A percentile compares a stretch with the other conserved stretches of the same genome.
phyloP scores from a whole-genome alignment of 495 filamentous ascomycete genomes.

The Penicillium bovifimosum region DNA sequence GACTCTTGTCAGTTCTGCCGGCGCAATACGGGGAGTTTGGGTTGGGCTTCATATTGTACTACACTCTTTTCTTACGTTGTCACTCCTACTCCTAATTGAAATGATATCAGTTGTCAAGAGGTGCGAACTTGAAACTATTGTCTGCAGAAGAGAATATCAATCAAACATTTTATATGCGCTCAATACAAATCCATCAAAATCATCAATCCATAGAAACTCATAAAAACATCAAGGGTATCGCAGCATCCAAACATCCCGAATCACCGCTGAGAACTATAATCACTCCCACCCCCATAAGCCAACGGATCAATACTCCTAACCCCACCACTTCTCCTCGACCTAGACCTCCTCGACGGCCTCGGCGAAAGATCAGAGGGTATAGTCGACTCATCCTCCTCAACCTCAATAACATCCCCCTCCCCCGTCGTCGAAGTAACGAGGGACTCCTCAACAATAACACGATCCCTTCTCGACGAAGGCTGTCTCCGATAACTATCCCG shows the following conservation, averaged over 20 bases:
- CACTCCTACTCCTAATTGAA: not conserved
- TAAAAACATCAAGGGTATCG: not conserved
- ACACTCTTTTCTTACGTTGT: not conserved
- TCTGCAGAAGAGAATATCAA: no score
- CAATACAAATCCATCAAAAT: no score
- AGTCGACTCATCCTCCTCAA: slow-evolving; percentile 17
- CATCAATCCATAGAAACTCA: not conserved
- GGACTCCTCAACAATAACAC: slow-evolving; percentile 27
- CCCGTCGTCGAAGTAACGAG: slow-evolving; percentile 16
- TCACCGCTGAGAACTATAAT: slow-evolving; percentile 14
- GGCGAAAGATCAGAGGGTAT: slow-evolving; percentile 13
- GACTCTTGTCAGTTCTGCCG: slow-evolving; percentile 7
- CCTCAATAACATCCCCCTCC: slow-evolving; percentile 33
- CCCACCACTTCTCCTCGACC: slow-evolving; percentile 13
- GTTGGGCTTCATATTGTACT: not conserved
- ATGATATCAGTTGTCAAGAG: not conserved
- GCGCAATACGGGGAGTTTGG: slow-evolving; percentile 16
- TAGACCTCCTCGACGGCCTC: slow-evolving; percentile 14
- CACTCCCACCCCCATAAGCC: slow-evolving; percentile 30
- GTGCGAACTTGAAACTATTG: no score
- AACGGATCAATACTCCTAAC: slow-evolving; percentile 21
- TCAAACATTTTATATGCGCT: no score
- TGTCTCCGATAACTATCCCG: slow-evolving; percentile 22
- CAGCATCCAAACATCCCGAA: not conserved
- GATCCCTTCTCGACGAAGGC: slow-evolving; percentile 18